Conservation (phyloP, 2,329 filamentous ascomycete species). For the Xylariaceae sp. region DNA sequence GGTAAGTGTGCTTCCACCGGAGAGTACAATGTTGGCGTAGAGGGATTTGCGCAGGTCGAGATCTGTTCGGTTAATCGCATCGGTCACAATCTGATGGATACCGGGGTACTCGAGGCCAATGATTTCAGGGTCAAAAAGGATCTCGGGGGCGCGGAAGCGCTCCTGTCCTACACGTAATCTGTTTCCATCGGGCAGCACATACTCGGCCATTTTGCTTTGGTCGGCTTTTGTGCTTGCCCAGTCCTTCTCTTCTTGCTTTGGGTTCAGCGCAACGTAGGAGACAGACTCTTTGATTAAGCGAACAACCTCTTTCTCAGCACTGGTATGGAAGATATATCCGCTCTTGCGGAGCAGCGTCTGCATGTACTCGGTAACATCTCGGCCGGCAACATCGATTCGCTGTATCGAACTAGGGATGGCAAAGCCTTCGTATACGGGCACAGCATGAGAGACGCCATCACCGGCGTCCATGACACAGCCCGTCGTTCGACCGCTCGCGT, state of each 20-base stretch:
- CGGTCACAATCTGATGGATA: conserved; percentile 96
- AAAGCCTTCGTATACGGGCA: conserved; percentile 97
- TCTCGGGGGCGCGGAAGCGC: conserved; percentile 92
- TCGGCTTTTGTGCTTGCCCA: conserved; percentile 80
- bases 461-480: conserved; percentile 94
- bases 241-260: conserved; percentile 93
- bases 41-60: conserved; percentile 91
- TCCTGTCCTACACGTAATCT: conserved; percentile 90
- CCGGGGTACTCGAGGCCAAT: conserved; percentile 96
- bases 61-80: conserved; percentile 91
- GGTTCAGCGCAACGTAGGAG: conserved; percentile 86
- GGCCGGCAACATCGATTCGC: conserved; percentile 90
- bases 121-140: conserved; percentile 95
- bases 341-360: conserved; percentile 88
- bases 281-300: conserved; percentile 94
- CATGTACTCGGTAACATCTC: conserved; percentile 94
- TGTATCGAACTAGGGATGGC: conserved; percentile 94
- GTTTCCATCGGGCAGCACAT: conserved; percentile 86
- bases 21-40: conserved; percentile 96
- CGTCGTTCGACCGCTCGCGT: conserved; percentile 92
- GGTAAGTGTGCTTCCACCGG: conserved; percentile 91
- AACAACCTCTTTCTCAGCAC: conserved; percentile 98
- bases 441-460: conserved; percentile 94
- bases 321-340: conserved; percentile 94
- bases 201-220: conserved; percentile 77